phyloP scores from a whole-genome alignment of 345 rosid species.

The Dovyalis caffra region DNA sequence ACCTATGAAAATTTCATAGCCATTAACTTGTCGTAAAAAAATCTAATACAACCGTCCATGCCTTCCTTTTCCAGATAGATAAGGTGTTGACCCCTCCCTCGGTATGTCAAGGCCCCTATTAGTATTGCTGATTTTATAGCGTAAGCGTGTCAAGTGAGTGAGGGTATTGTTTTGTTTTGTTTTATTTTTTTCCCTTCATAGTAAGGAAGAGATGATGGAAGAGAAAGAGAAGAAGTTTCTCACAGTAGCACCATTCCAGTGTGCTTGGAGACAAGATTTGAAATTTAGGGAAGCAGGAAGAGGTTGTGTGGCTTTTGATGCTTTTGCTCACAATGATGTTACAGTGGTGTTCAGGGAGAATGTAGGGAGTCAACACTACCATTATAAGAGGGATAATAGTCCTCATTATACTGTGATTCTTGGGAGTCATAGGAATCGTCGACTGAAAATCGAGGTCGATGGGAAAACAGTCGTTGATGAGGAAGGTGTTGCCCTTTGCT shows the following conservation, averaged over 20 bases:
- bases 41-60: not conserved
- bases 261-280: conserved; percentile 95
- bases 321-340: conserved; percentile 91
- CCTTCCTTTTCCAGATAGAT: conserved; percentile 7
- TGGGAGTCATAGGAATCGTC: conserved; percentile 86
- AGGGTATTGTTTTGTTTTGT: not conserved
- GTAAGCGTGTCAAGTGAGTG: conserved; percentile 16
- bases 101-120: conserved; percentile 9
- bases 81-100: conserved; percentile 16
- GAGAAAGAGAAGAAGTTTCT: conserved; percentile 64
- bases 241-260: conserved; percentile 96
- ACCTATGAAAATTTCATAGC: not conserved
- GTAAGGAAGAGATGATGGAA: conserved; percentile 34
- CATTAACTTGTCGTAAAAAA: not conserved
- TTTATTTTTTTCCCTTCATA: not conserved
- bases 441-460: conserved; percentile 88
- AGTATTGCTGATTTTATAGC: conserved; percentile 29
- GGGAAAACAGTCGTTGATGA: conserved; percentile 83
- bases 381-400: conserved; percentile 81
- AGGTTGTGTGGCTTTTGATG: conserved; percentile 96
- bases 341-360: conserved; percentile 94
- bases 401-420: conserved; percentile 96
- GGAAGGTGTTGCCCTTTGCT: conserved; percentile 70
- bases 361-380: conserved; percentile 89
- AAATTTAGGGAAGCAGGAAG: conserved; percentile 88